These are phyloP conservation scores for Citropsis articulata DNA, from an alignment of 345 rosid species.

Conservation along the genomic window DNA sequence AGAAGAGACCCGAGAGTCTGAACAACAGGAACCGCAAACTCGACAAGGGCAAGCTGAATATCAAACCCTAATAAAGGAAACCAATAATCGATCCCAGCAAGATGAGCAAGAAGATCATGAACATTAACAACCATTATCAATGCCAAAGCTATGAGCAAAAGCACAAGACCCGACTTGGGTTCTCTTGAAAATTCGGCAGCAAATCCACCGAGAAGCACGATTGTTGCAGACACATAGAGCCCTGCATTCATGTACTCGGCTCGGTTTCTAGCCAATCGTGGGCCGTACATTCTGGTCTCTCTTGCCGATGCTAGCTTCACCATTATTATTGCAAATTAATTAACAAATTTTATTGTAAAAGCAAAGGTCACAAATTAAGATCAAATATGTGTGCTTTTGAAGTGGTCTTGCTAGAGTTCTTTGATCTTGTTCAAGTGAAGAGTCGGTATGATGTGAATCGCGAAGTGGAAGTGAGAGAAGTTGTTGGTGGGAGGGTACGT, in stretches of 20 bases:
- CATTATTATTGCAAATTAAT: conserved; percentile 31
- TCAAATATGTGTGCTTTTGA: not conserved
- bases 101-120: conserved; percentile 80
- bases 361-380: not conserved
- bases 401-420: not conserved
- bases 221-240: conserved; percentile 59
- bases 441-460: not conserved
- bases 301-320: conserved; percentile 88
- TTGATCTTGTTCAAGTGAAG: not conserved
- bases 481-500: conserved; percentile 29
- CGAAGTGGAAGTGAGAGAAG: not conserved
- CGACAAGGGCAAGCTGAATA: conserved; percentile 73
- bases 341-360: not conserved
- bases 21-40: conserved; percentile 68
- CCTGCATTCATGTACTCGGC: conserved; percentile 79
- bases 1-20: conserved; percentile 61
- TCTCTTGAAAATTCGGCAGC: conserved; percentile 60
- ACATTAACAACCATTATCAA: conserved; percentile 49
- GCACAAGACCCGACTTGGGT: conserved; percentile 62
- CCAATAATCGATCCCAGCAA: conserved; percentile 69
- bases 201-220: conserved; percentile 58
- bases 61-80: conserved; percentile 52
- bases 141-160: conserved; percentile 52
- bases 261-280: conserved; percentile 44
- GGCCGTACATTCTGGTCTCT: conserved; percentile 70